phyloP scores from a whole-genome alignment of 352 stramenopile species.

The Blastocystis sp. region DNA sequence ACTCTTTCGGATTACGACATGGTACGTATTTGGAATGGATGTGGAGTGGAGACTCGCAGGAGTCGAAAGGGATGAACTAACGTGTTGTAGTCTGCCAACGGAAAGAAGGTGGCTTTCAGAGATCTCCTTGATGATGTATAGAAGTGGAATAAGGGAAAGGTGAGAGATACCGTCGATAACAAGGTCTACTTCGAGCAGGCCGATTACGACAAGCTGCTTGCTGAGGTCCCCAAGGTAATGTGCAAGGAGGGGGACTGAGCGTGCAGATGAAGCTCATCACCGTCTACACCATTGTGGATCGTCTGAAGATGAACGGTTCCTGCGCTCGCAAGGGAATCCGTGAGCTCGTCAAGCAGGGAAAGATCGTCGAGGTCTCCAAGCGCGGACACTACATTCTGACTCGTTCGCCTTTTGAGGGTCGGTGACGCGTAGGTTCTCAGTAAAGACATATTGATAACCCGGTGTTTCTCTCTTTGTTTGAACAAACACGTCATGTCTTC shows the following conservation, averaged over 20 bases:
- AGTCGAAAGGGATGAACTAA: neutral
- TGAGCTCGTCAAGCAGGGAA: slow-evolving; percentile 54
- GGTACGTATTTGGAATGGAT: neutral
- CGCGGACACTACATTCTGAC: slow-evolving; percentile 52
- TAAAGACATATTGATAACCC: slow-evolving; percentile 29
- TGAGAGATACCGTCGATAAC: slow-evolving; percentile 56
- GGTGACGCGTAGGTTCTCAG: slow-evolving; percentile 2
- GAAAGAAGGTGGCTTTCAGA: slow-evolving; percentile 39
- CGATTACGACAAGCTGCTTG: slow-evolving; percentile 50
- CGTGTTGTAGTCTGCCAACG: slow-evolving; percentile 48
- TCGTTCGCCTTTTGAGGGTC: neutral
- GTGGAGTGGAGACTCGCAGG: neutral
- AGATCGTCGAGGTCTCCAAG: slow-evolving; percentile 54
- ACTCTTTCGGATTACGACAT: slow-evolving; percentile 49
- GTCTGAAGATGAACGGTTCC: slow-evolving; percentile 58
- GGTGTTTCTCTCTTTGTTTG: slow-evolving; percentile 22
- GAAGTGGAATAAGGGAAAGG: slow-evolving; percentile 58
- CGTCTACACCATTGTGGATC: slow-evolving; percentile 55
- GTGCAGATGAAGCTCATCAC: slow-evolving; percentile 56
- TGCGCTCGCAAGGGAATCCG: slow-evolving; percentile 48
- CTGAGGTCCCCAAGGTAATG: slow-evolving; percentile 52
- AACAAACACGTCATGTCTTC: slow-evolving; percentile 18
- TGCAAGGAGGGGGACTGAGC: neutral
- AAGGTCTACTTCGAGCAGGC: slow-evolving; percentile 56
- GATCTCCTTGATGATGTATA: neutral